Percentiles rank a stretch among this genome's conserved stretches.
Evolutionary conservation across 148 eudicot species (phyloP).

Genomic region (Camellia granthamiana): DNA sequence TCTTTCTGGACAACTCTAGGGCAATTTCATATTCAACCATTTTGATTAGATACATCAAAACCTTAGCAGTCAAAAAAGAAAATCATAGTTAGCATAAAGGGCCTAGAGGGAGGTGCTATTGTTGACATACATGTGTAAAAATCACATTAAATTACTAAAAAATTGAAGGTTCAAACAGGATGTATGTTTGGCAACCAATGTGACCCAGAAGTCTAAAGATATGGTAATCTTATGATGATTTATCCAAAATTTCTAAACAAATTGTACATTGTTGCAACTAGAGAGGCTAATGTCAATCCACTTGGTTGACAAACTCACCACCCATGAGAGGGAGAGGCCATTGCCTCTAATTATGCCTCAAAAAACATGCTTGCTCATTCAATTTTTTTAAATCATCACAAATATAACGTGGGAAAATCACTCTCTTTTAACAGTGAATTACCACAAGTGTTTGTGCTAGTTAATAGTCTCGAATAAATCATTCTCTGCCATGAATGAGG

Average conservation of each 20-base stretch:
- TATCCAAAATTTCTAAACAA: not conserved
- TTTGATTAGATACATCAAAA: not conserved
- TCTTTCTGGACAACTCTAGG: not conserved
- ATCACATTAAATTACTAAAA: not conserved
- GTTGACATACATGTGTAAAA: constrained; percentile 8
- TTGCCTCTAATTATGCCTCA: constrained; percentile 12
- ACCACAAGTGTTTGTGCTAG: not conserved
- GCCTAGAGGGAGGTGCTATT: constrained; percentile 18
- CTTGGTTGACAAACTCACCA: constrained; percentile 15
- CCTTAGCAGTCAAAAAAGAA: constrained; percentile 17
- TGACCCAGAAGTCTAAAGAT: constrained; percentile 11
- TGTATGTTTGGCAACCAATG: not conserved
- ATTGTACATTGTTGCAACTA: not conserved
- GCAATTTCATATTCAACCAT: constrained; percentile 16
- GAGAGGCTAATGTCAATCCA: constrained; percentile 17
- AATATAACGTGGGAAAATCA: not conserved
- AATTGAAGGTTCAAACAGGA: not conserved
- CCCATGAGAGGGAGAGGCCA: not conserved
- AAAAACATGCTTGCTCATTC: constrained; percentile 6
- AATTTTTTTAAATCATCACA: not conserved
- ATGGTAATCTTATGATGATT: constrained; percentile 3
- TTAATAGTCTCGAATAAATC: not conserved
- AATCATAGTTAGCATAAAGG: constrained; percentile 18
- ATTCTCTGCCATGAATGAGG: not conserved
- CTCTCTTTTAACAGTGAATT: not conserved